Evolutionary conservation across 179 eudicot species (phyloP).

Genomic region (Spergularia azorica): DNA sequence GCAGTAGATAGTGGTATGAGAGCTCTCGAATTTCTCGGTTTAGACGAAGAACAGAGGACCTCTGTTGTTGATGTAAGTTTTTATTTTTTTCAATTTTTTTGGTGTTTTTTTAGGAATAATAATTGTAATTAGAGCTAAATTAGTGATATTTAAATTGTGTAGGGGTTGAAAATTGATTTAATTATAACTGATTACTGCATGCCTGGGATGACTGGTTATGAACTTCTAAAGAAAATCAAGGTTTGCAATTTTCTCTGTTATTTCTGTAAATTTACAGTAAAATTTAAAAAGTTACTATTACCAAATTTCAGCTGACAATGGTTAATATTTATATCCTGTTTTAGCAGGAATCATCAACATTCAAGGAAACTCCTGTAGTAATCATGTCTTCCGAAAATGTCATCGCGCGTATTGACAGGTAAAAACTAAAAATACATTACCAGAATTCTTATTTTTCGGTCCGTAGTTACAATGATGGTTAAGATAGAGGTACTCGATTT

Average conservation of each 20-base stretch:
- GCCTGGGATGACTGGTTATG: constrained; percentile 98
- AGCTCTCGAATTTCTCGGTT: constrained; percentile 46
- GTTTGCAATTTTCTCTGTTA: constrained; percentile 24
- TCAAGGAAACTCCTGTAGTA: constrained; percentile 79
- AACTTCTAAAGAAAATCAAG: constrained; percentile 83
- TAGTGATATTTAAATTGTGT: neutral
- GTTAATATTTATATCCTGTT: constrained; percentile 6
- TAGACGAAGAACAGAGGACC: constrained; percentile 34
- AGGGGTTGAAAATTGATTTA: constrained; percentile 86
- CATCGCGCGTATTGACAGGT: constrained; percentile 74
- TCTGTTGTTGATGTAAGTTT: constrained; percentile 31
- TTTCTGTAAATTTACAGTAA: neutral
- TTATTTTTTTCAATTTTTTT: neutral
- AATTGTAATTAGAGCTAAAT: neutral
- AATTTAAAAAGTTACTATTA: neutral
- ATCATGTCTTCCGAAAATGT: constrained; percentile 94
- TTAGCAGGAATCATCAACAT: constrained; percentile 67
- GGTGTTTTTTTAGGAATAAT: neutral
- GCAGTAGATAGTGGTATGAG: constrained; percentile 51
- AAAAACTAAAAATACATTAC: neutral
- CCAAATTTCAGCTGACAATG: neutral
- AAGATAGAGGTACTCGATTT: too few relatives aligned
- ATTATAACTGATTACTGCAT: constrained; percentile 88
- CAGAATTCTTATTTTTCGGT: too few relatives aligned
- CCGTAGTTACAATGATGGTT: too few relatives aligned